A percentile compares a stretch with the other conserved stretches of the same genome.
phyloP scores from a whole-genome alignment of 2,329 filamentous ascomycete species.

The Microcyclosporella mali region DNA sequence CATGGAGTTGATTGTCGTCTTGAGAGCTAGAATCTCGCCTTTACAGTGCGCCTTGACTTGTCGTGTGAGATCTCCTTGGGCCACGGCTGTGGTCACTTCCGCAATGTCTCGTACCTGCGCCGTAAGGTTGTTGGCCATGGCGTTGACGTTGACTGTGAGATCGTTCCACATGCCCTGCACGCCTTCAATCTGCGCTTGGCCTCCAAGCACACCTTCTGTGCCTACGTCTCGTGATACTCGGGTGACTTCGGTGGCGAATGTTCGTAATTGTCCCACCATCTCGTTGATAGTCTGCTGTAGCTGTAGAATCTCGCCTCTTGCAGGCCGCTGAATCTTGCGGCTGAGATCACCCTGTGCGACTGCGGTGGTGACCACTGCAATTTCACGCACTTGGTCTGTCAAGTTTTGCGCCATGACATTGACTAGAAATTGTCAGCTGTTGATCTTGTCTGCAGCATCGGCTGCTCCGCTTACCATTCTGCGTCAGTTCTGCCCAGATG shows the following conservation, averaged over 20 bases:
- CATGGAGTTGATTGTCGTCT: constrained; percentile 49
- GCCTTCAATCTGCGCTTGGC: constrained; percentile 58
- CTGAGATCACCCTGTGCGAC: constrained; percentile 91
- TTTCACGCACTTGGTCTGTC: constrained; percentile 95
- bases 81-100: constrained; percentile 48
- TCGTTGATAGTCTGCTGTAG: constrained; percentile 80
- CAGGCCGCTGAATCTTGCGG: constrained; percentile 92
- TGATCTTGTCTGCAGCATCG: neutral
- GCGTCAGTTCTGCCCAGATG: constrained; percentile 93
- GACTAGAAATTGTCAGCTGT: constrained; percentile 47
- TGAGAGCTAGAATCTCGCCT: constrained; percentile 47
- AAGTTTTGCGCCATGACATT: constrained; percentile 99
- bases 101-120: constrained; percentile 50
- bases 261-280: constrained; percentile 62
- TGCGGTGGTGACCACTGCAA: constrained; percentile 91
- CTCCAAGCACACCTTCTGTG: constrained; percentile 57
- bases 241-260: constrained; percentile 59
- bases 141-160: constrained; percentile 52
- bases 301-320: constrained; percentile 87
- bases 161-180: constrained; percentile 63
- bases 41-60: constrained; percentile 49
- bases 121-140: constrained; percentile 49
- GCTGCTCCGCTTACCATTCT: constrained; percentile 40
- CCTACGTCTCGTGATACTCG: constrained; percentile 60
- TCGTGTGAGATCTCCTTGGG: constrained; percentile 46